phyloP scores from a whole-genome alignment of 139 green algal genomes.

The Raphidocelis subcapitata region DNA sequence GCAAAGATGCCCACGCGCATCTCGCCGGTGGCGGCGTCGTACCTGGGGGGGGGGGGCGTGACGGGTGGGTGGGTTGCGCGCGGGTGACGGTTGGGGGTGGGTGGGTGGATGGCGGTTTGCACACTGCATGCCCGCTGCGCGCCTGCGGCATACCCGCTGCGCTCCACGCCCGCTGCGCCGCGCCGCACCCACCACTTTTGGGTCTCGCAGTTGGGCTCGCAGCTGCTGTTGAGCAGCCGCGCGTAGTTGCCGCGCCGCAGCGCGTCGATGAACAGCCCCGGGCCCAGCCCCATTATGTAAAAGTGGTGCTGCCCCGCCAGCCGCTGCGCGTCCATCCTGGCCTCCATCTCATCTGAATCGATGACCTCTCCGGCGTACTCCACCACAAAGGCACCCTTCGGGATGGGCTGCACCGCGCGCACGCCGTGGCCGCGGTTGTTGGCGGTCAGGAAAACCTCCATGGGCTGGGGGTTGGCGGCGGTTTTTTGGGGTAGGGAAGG shows the following conservation, averaged over 20 bases:
- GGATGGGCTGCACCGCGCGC: slow-evolving; percentile 47
- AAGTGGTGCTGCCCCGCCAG: slow-evolving; percentile 63
- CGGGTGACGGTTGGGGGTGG: too few species aligned
- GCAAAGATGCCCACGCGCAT: slow-evolving; percentile 80
- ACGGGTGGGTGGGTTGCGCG: too few species aligned
- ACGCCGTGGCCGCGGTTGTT: slow-evolving; percentile 71
- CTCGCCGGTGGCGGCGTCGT: slow-evolving; percentile 17
- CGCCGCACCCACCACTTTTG: slow-evolving; percentile 91
- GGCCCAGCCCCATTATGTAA: slow-evolving; percentile 88
- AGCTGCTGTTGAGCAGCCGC: slow-evolving; percentile 85
- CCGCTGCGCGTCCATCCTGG: slow-evolving; percentile 64
- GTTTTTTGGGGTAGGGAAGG: too few species aligned
- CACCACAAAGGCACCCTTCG: slow-evolving; percentile 70
- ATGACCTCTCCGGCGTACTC: slow-evolving; percentile 87
- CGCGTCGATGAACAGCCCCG: slow-evolving; percentile 82
- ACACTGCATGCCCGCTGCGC: too few species aligned
- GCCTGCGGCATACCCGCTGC: too few species aligned
- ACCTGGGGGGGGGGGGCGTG: background rate
- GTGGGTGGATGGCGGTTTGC: too few species aligned
- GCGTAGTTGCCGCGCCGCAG: slow-evolving; percentile 72
- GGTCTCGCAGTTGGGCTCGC: slow-evolving; percentile 86
- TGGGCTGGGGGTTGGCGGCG: too few species aligned
- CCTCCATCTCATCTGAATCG: slow-evolving; percentile 47
- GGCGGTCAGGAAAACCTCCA: slow-evolving; percentile 77
- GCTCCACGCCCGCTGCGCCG: too few species aligned